Evolutionary conservation across 164 flowering plant species (phyloP).

Genomic region (Vitis labrusca): DNA sequence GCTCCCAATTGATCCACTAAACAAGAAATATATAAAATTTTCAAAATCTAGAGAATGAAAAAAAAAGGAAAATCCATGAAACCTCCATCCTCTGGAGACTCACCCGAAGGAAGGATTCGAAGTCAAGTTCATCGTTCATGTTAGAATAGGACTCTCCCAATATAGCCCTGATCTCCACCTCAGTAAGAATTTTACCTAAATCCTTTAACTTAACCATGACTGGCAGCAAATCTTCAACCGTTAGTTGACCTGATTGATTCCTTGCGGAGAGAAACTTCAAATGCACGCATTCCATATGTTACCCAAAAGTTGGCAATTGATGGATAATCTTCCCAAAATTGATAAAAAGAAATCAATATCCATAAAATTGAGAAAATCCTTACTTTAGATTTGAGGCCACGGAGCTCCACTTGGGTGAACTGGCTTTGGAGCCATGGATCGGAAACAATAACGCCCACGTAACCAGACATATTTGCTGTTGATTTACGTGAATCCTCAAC

Average conservation of each 20-base stretch:
- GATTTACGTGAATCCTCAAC: constrained; percentile 6
- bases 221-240: constrained; percentile 48
- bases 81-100: constrained; percentile 11
- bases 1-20: background rate
- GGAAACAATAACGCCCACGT: constrained; percentile 62
- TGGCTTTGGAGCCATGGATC: constrained; percentile 86
- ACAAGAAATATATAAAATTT: background rate
- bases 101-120: constrained; percentile 64
- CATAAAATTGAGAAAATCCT: background rate
- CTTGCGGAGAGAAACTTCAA: constrained; percentile 43
- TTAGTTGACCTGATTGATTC: constrained; percentile 39
- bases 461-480: constrained; percentile 53
- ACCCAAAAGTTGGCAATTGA: background rate
- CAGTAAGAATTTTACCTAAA: constrained; percentile 34
- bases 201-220: constrained; percentile 43
- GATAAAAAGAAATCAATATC: background rate
- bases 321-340: background rate
- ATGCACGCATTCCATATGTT: constrained; percentile 8
- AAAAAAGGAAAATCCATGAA: background rate
- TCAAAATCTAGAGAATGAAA: background rate
- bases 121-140: constrained; percentile 47
- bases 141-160: constrained; percentile 33
- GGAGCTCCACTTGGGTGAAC: constrained; percentile 80
- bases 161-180: constrained; percentile 42
- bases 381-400: constrained; percentile 63